phyloP scores from a whole-genome alignment of 768 basidiomycete species.

The Exidia glandulosa region DNA sequence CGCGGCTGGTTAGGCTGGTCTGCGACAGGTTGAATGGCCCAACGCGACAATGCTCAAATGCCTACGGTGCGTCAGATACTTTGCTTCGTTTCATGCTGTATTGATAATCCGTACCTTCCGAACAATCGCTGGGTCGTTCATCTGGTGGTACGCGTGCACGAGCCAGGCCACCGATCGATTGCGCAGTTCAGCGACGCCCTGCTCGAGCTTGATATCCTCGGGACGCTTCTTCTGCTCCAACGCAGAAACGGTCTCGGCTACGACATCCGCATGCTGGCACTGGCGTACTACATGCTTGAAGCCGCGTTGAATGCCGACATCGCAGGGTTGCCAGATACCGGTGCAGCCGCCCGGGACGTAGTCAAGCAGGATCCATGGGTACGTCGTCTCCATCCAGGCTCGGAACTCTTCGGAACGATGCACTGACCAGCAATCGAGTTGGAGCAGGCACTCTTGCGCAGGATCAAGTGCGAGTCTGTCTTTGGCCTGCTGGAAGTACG shows the following conservation, averaged over 20 bases:
- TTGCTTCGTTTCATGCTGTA: too few species aligned
- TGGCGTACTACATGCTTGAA: conserved; percentile 24
- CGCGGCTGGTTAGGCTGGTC: too few species aligned
- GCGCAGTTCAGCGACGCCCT: conserved; percentile 11
- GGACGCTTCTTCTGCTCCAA: conserved; percentile 11
- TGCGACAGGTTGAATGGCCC: too few species aligned
- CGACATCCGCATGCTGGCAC: conserved; percentile 24
- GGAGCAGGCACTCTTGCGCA: conserved; percentile 2
- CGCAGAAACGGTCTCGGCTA: conserved; percentile 18
- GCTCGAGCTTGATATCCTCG: conserved; percentile 12
- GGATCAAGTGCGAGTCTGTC: neutral
- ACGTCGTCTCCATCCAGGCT: conserved; percentile 19
- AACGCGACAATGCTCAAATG: too few species aligned
- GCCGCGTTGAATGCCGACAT: conserved; percentile 25
- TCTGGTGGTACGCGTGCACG: conserved; percentile 18
- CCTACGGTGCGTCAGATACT: too few species aligned
- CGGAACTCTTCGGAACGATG: conserved; percentile 26
- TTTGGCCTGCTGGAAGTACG: neutral
- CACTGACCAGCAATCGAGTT: conserved; percentile 18
- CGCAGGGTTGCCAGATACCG: conserved; percentile 21
- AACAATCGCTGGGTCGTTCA: conserved; percentile 20
- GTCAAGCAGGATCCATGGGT: conserved; percentile 20
- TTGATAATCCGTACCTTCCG: neutral
- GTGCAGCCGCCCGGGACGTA: conserved; percentile 25
- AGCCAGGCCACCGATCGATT: conserved; percentile 21